Evolutionary conservation across 352 stramenopile species (phyloP), one percentile per base, ranked within the genome.

Genomic region (Globisporangium spinosum): DNA sequence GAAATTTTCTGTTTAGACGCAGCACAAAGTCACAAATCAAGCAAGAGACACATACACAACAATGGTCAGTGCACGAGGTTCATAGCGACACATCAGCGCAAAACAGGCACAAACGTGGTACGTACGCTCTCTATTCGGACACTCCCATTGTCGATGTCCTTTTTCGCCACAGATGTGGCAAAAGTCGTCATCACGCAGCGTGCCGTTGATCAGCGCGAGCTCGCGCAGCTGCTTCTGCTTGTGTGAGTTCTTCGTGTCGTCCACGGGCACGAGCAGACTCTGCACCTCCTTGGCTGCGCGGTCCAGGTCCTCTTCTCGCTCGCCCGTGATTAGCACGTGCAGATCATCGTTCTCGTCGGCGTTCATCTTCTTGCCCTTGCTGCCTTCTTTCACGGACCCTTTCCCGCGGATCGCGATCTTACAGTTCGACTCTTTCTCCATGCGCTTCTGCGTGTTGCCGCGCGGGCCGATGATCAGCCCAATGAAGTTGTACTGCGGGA

Each of bases 401-500:
- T 95, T 94, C 29, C 97, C 97, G 15, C 97, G 93, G 74, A 99
- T 99, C 53, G 97, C 95, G 75, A 99, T 99, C 79, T 99, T 99
- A 83, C 97, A 99, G 63, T 97, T 97, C 6, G 97, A 99, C 75
- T 99, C 97, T 49, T 89, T 89, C 78, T 99, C 98, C 87, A 99
- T 97, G 60, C 98, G 96, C 76, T 99, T 99, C 75, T 99, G 98
- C 20, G 98, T 99, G 73, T 99, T 99, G 10, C 98, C 98, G 15
- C 98, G 87, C 2, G 98, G 98, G 13, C 98, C 98, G 63, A 99
- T 99, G 76, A 99, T 99, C 35, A 99, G 77, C 3, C 97, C 98
- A 58, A 99, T 99, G 77, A 99, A 99, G 78, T 99, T 99, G 83
- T 99, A 99, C 5, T 88, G 96, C 0, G 98, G 98, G 84, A 97